These are phyloP conservation scores for Pseudozyma tsukubaensis DNA, from an alignment of 1,284 basidiomycete species.

Conservation along the genomic window DNA sequence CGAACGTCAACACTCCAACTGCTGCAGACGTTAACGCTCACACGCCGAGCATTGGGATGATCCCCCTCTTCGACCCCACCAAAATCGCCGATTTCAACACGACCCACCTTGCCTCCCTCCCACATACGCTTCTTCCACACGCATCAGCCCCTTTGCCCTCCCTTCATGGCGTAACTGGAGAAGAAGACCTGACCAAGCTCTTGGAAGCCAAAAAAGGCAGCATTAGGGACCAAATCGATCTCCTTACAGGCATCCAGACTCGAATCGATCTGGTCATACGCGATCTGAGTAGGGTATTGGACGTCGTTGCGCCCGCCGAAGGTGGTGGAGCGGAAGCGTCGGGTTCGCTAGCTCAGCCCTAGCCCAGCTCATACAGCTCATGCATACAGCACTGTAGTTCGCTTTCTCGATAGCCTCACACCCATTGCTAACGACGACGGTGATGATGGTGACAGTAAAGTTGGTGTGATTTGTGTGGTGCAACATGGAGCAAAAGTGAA, in stretches of 20 bases:
- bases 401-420: too few relatives aligned
- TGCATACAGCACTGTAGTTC: neutral
- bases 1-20: neutral
- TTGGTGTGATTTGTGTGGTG: conserved; percentile 7
- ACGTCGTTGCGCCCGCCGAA: conserved; percentile 3
- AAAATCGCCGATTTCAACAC: conserved; percentile 54
- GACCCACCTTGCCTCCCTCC: conserved; percentile 46
- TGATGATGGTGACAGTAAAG: neutral
- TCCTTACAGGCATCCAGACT: conserved; percentile 17
- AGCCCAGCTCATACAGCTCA: too few relatives aligned
- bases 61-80: conserved; percentile 55
- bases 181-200: neutral
- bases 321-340: neutral
- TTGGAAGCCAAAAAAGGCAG: conserved; percentile 6
- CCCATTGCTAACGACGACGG: neutral
- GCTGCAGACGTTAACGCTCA: neutral
- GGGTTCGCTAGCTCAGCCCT: neutral
- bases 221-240: conserved; percentile 16
- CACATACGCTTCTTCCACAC: conserved; percentile 34
- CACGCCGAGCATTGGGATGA: conserved; percentile 36
- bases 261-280: conserved; percentile 24
- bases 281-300: conserved; percentile 21
- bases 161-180: neutral
- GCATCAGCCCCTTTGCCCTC: neutral
- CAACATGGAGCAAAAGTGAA: conserved; percentile 13